phyloP scores from a whole-genome alignment of 2,329 filamentous ascomycete species.

The Triangularia verruculosa region DNA sequence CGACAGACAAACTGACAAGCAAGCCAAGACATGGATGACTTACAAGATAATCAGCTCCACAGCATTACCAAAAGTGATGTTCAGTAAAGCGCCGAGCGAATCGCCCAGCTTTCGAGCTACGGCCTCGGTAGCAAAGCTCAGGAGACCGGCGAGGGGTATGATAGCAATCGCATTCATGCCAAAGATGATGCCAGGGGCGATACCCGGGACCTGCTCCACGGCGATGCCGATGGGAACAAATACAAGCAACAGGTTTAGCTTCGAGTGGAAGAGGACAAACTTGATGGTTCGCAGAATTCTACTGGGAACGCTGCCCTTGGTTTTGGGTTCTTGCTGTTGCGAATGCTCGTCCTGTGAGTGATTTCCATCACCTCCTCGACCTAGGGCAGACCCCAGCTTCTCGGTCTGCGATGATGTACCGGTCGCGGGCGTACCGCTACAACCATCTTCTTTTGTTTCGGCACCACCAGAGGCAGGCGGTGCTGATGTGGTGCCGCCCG shows the following conservation, averaged over 20 bases:
- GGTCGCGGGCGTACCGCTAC: constrained; percentile 36
- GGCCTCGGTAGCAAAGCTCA: constrained; percentile 72
- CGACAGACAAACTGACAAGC: neutral
- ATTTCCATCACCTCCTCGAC: constrained; percentile 24
- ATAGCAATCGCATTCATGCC: constrained; percentile 74
- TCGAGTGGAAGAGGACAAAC: constrained; percentile 67
- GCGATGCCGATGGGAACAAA: constrained; percentile 78
- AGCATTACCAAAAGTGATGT: constrained; percentile 76
- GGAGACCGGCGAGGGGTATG: constrained; percentile 68
- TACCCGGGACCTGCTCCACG: constrained; percentile 50
- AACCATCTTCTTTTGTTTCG: constrained; percentile 23
- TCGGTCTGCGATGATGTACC: constrained; percentile 49
- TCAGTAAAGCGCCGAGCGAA: constrained; percentile 68
- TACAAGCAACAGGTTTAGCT: constrained; percentile 72
- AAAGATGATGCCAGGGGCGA: constrained; percentile 63
- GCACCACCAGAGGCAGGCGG: constrained; percentile 13
- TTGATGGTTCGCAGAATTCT: constrained; percentile 50
- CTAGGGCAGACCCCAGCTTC: constrained; percentile 58
- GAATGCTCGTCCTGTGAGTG: neutral
- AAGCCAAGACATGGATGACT: constrained; percentile 14
- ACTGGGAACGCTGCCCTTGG: constrained; percentile 30
- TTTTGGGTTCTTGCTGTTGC: constrained; percentile 28
- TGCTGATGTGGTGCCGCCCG: constrained; percentile 15
- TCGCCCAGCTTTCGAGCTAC: constrained; percentile 71
- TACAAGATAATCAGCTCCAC: constrained; percentile 75